Percentiles rank a stretch among this genome's conserved stretches.
phyloP scores from a whole-genome alignment of 2,329 filamentous ascomycete species.

The Corynespora cassiicola region DNA sequence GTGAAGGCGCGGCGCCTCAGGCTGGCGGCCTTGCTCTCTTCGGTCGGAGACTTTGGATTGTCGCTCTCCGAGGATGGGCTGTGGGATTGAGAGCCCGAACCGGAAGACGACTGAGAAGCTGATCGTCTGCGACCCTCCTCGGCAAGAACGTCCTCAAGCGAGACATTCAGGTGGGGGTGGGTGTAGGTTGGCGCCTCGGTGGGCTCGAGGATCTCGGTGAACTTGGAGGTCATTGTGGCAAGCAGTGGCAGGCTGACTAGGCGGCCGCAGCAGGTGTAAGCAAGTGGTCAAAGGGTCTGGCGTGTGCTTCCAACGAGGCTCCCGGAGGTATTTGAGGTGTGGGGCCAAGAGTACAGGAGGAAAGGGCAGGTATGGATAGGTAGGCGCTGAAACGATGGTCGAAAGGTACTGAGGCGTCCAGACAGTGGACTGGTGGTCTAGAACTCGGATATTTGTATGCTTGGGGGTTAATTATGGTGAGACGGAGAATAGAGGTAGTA shows the following conservation, averaged over 20 bases:
- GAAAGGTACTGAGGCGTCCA: no score
- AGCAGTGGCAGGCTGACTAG: slow-evolving; percentile 1
- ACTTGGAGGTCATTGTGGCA: slow-evolving; percentile 43
- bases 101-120: slow-evolving; percentile 37
- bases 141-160: slow-evolving; percentile 46
- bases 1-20: slow-evolving; percentile 34
- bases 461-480: background rate
- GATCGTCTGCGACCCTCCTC: slow-evolving; percentile 44
- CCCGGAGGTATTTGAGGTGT: no score
- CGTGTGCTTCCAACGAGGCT: no score
- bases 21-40: slow-evolving; percentile 30
- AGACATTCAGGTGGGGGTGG: slow-evolving; percentile 48
- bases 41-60: slow-evolving; percentile 34
- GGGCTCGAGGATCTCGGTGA: slow-evolving; percentile 46
- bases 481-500: background rate
- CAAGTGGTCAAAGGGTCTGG: no score
- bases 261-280: no score
- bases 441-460: background rate
- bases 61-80: slow-evolving; percentile 27
- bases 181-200: slow-evolving; percentile 40
- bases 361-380: no score
- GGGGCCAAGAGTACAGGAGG: no score
- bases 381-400: no score
- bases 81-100: slow-evolving; percentile 28
- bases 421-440: no score